Base-by-base conservation (phyloP, 768 basidiomycete genomes). In the Lactarius psammicola region DNA sequence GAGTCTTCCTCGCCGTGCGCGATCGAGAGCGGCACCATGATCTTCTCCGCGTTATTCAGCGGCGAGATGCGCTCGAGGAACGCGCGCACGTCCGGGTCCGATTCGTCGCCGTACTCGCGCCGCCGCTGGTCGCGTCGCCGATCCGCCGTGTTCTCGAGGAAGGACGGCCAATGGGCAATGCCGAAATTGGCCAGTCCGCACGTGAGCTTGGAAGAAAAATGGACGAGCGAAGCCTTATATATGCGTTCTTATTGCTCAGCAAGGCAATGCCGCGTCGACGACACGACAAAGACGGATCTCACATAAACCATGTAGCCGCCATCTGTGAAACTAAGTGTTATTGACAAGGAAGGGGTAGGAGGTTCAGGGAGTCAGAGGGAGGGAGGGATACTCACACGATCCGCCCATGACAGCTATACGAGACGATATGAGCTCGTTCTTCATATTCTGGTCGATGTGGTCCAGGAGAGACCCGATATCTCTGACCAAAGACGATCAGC, bases 131-230 rank as follows among this genome's bases (percentile, higher is more conserved):
- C 76, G 31, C 74, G 78, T 23, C 79, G 75, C 30, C 73, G 69
- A 0, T 76, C 65, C 20, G 79, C 79, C 3, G 79, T 80, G 54
- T 79, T 78, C 66, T 79, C 72, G n/a, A 80, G 76, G 67, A 80
- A 80, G 1, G 77, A 78, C 13, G 75, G 71, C 74, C 76, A 80
- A 63, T 80, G 76, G 28, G 70, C 71, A 28, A 81, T 75, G 13
- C 79, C 79, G 63, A 76, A 81, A 66, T 80, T 77, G 38, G 78
- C 77, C 17, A 81, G 66, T 1, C 79, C 79, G 36, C 80, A 80
- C 44, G 69, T 75, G 40, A 81, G 74, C 67, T 76, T 76, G 62
- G 76, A 69, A 20, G 80, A 80, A 53, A 78, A 80, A 58, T 81
- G 79, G 10, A 74, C 74, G 61, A 81, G 73, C 23, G 78, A 74